phyloP scores from a whole-genome alignment of 495 filamentous ascomycete genomes.

The Copromyces sp. region DNA sequence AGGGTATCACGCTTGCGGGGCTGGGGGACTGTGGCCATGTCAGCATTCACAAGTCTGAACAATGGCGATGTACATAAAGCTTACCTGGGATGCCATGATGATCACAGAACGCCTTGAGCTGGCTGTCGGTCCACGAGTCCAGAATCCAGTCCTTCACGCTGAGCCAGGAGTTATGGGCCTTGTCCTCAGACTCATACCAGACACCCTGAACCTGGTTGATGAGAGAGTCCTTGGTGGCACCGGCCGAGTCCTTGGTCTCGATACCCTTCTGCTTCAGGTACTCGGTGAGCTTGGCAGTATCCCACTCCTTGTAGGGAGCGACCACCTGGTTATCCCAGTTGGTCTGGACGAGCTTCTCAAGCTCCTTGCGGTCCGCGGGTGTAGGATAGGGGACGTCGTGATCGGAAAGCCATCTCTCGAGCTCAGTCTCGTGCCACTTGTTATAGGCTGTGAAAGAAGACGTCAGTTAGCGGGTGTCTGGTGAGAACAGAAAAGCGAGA shows the following conservation, averaged over 20 bases:
- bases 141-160: conserved; percentile 86
- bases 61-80: not conserved
- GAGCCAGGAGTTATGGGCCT: conserved; percentile 55
- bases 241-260: conserved; percentile 51
- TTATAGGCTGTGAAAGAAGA: conserved; percentile 63
- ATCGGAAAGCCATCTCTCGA: conserved; percentile 94
- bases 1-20: conserved; percentile 78
- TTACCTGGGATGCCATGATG: conserved; percentile 68
- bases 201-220: conserved; percentile 54
- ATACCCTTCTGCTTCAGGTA: conserved; percentile 61
- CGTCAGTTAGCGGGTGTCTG: not conserved
- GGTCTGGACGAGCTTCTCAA: conserved; percentile 72
- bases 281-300: conserved; percentile 48
- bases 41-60: not conserved
- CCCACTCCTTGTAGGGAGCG: conserved; percentile 62
- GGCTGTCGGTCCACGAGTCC: conserved; percentile 62
- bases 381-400: conserved; percentile 80
- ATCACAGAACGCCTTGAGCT: conserved; percentile 88
- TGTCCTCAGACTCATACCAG: conserved; percentile 71
- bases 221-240: conserved; percentile 55
- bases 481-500: not conserved
- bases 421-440: conserved; percentile 96
- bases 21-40: conserved; percentile 44
- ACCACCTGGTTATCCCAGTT: conserved; percentile 73
- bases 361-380: conserved; percentile 75